phyloP scores from a whole-genome alignment of 306 rosid species.

The Sesbania bispinosa region DNA sequence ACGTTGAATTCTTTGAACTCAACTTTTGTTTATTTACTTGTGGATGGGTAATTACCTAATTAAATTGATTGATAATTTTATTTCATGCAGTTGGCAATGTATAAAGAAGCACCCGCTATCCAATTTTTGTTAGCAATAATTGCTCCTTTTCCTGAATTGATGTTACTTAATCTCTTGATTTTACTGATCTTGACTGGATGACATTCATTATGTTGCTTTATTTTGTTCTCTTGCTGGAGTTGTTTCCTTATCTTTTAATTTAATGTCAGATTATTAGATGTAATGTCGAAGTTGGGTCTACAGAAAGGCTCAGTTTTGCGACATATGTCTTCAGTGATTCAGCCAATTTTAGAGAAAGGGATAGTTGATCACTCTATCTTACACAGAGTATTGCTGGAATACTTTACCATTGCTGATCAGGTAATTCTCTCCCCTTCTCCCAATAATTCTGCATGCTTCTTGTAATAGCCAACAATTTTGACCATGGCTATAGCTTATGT shows the following conservation, averaged over 20 bases:
- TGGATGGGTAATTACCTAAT: not conserved
- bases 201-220: not conserved
- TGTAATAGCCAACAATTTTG: constrained; percentile 14
- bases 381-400: constrained; percentile 76
- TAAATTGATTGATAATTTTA: constrained; percentile 5
- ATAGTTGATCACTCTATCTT: constrained; percentile 90
- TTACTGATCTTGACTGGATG: not conserved
- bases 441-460: constrained; percentile 4
- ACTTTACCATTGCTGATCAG: constrained; percentile 79
- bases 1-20: not conserved
- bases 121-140: not conserved
- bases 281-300: constrained; percentile 73
- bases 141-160: not conserved
- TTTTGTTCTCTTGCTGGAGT: not conserved
- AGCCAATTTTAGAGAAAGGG: constrained; percentile 95
- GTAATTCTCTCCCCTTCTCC: constrained; percentile 33
- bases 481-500: not conserved
- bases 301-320: constrained; percentile 74
- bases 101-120: not conserved
- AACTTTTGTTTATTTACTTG: not conserved
- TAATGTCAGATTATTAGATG: constrained; percentile 60
- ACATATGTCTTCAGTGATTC: constrained; percentile 75
- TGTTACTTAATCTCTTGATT: constrained; percentile 12
- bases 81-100: not conserved
- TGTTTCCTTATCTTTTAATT: constrained; percentile 18